Conservation (phyloP, 2,329 filamentous ascomycete species). For the Ascosphaera apis region DNA sequence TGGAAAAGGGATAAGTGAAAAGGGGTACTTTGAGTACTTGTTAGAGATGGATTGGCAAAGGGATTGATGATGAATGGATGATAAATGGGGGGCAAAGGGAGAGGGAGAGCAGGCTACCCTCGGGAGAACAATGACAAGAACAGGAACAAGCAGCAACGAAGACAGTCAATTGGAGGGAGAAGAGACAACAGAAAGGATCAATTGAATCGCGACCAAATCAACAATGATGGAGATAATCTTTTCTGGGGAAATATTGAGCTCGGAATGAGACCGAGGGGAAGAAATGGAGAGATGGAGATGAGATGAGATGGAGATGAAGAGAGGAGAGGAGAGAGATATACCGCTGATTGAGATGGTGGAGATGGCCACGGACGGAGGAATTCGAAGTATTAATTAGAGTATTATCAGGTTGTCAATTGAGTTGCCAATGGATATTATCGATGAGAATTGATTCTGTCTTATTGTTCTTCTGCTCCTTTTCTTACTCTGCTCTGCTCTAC, state of each 20-base stretch:
- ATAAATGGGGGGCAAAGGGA: neutral
- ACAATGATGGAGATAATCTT: no score
- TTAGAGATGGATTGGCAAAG: neutral
- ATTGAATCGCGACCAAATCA: no score
- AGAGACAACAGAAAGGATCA: no score
- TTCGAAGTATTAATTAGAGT: no score
- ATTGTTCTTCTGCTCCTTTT: conserved; percentile 2
- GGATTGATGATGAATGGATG: neutral
- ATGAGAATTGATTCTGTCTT: conserved; percentile 10
- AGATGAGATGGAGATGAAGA: conserved; percentile 2
- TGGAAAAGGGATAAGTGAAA: no score
- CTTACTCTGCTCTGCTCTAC: conserved; percentile 3
- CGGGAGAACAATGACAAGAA: neutral
- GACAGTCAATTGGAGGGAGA: neutral
- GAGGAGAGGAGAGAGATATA: conserved; percentile 3
- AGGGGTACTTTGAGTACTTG: no score
- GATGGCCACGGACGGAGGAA: no score
- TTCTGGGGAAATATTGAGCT: no score
- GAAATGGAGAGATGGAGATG: conserved; percentile 2
- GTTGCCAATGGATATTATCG: neutral
- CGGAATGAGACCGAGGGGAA: neutral
- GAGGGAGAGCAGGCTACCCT: neutral
- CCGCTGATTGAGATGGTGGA: no score
- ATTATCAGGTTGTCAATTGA: neutral
- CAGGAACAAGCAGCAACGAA: neutral